Percentiles rank a stretch among this genome's conserved stretches.
phyloP scores from a whole-genome alignment of 2,329 filamentous ascomycete species.

The Apiospora hydei region DNA sequence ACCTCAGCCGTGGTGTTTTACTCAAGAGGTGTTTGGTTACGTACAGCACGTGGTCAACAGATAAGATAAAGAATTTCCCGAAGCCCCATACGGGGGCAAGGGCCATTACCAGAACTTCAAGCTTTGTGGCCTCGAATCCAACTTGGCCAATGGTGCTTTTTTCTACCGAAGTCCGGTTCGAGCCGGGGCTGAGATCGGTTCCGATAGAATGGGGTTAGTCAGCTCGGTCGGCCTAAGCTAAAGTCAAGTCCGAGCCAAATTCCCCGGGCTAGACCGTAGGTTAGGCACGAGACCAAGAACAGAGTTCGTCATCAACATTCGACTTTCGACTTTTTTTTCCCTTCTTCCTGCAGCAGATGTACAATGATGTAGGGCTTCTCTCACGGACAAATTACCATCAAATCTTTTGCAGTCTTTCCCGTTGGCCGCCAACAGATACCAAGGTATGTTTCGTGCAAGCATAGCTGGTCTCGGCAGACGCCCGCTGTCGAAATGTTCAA shows the following conservation, averaged over 20 bases:
- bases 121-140: not conserved
- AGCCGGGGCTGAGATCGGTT: conserved; percentile 5
- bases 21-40: not conserved
- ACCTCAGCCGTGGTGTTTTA: not conserved
- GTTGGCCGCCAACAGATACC: not conserved
- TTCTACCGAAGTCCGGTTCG: conserved; percentile 12
- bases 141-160: not conserved
- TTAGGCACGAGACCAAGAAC: conserved; percentile 7
- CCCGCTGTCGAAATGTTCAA: conserved; percentile 26
- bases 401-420: not conserved
- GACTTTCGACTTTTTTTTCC: not conserved
- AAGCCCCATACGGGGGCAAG: not conserved
- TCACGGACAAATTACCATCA: not conserved
- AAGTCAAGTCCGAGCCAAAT: conserved; percentile 17
- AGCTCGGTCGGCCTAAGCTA: conserved; percentile 18
- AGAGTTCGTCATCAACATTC: not conserved
- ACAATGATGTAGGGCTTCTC: conserved; percentile 10
- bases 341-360: not conserved
- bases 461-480: conserved; percentile 35
- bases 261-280: conserved; percentile 1
- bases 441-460: conserved; percentile 37
- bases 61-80: not conserved
- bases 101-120: not conserved
- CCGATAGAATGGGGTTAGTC: conserved; percentile 17
- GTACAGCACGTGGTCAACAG: not conserved